These are phyloP conservation scores for Flagelloscypha sp. DNA, from an alignment of 768 basidiomycete genomes.

Conservation along the genomic window DNA sequence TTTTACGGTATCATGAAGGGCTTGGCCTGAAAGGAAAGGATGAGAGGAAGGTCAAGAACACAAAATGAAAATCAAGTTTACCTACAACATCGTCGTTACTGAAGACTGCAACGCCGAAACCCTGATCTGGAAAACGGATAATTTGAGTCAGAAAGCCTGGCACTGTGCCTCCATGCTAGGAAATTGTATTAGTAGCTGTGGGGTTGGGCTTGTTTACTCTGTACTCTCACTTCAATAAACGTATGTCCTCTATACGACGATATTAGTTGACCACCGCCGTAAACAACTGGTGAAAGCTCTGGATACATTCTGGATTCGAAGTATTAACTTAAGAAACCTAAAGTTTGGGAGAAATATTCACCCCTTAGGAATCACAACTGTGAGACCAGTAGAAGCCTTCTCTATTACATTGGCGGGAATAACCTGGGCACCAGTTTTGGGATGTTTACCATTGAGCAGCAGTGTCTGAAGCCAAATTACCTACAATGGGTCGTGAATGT, in stretches of 20 bases:
- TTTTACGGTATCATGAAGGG: no score
- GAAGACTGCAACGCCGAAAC: slow-evolving; percentile 7
- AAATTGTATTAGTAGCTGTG: no score
- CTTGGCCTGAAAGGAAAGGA: no score
- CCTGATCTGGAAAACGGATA: slow-evolving; percentile 10
- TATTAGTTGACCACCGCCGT: slow-evolving; percentile 20
- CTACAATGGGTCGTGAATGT: no score
- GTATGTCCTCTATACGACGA: slow-evolving; percentile 18
- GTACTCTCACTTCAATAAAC: slow-evolving; percentile 11
- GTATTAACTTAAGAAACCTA: no score
- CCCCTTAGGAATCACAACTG: slow-evolving; percentile 11
- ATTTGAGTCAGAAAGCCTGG: slow-evolving; percentile 8
- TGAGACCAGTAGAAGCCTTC: slow-evolving; percentile 17
- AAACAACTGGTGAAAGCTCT: slow-evolving; percentile 16
- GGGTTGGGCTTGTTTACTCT: slow-evolving; percentile 14
- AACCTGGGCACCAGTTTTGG: slow-evolving; percentile 16
- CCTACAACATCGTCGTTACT: slow-evolving; percentile 8
- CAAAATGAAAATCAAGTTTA: no score
- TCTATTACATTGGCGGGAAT: slow-evolving; percentile 18
- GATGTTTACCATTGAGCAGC: slow-evolving; percentile 17
- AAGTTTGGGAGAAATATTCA: no score
- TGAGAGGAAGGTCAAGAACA: no score
- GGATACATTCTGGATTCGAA: slow-evolving; percentile 8
- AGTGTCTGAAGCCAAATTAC: slow-evolving; percentile 19
- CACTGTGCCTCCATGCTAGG: no score